Base-by-base conservation (phyloP, 352 stramenopile species). In the Globisporangium paroecandrum region DNA sequence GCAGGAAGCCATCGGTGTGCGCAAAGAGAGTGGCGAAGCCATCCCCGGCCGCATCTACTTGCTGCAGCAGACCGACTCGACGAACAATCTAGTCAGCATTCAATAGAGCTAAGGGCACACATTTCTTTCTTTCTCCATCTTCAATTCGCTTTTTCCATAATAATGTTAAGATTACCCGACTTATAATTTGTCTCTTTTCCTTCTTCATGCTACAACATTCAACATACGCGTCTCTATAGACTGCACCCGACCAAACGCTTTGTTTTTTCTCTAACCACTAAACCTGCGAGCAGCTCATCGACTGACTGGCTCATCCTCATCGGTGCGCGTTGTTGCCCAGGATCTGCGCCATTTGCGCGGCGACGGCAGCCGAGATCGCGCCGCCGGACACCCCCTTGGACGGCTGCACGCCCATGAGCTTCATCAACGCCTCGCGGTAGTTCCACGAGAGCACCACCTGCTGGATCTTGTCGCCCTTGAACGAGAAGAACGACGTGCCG, bases 371-470 rank as follows among this genome's bases (percentile, higher is more conserved):
- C 20, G 68, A 58, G 12, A 66, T 61, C 38, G 70, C 73, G 55
- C 61, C 69, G 0, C 75, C 62, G 64, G 80, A 57, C 10, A 70
- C 60, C 9, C 41, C 68, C 29, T 72, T 76, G 10, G 68, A 47
- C 1, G 72, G 70, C 59, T 76, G 74, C 51, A 89, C 67, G 24
- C 81, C 82, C 85, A 89, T 90, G 51, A 93, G 77, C 70, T 90
- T 87, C 49, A 86, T 78, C 61, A 93, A 59, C 66, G 85, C 83
- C 62, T 93, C 85, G 49, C 74, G 78, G 66, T 89, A 86, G 71
- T 93, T 90, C 78, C 79, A 93, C 64, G 81, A 87, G 24, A 93
- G 74, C 71, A 89, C 81, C 57, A 87, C 78, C 65, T 87, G 79
- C 43, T 67, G 77, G 65, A 93, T 93, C 72, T 86, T 79, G 66